Conservation (phyloP, 257 asterid genomes). For the Plantago ovata region DNA sequence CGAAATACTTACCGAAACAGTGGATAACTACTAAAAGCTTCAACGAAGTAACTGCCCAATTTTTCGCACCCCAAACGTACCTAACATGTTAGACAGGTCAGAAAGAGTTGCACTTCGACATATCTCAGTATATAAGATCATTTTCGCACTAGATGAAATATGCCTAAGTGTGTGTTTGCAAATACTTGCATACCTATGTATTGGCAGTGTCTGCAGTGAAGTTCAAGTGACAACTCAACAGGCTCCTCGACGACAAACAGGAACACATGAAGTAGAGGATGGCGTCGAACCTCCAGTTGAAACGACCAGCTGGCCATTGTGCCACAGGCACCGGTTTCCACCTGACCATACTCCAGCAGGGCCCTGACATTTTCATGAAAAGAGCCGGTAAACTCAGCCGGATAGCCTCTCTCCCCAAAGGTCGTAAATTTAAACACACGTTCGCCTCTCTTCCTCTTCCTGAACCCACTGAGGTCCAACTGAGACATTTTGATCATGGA, state of each 20-base stretch:
- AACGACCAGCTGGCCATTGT: conserved; percentile 72
- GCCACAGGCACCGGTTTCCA: conserved; percentile 47
- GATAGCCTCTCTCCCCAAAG: conserved; percentile 75
- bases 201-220: conserved; percentile 76
- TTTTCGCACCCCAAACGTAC: conserved; percentile 6
- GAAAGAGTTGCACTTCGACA: background rate
- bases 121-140: too few relatives aligned
- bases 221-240: conserved; percentile 51
- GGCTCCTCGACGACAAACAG: conserved; percentile 85
- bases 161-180: background rate
- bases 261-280: conserved; percentile 52
- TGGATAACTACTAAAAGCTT: too few relatives aligned
- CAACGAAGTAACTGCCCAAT: background rate
- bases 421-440: conserved; percentile 76
- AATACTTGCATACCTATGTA: conserved; percentile 53
- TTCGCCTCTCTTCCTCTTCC: conserved; percentile 77
- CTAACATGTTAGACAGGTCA: background rate
- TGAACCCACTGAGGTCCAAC: conserved; percentile 52
- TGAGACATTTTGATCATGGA: conserved; percentile 48
- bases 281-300: conserved; percentile 77
- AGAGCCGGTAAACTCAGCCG: conserved; percentile 58
- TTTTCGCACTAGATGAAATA: too few relatives aligned
- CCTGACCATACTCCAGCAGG: conserved; percentile 66
- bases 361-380: conserved; percentile 62
- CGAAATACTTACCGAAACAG: background rate